Evolutionary conservation across 345 rosid species (phyloP).

Genomic region (Sisymbrium irio): DNA sequence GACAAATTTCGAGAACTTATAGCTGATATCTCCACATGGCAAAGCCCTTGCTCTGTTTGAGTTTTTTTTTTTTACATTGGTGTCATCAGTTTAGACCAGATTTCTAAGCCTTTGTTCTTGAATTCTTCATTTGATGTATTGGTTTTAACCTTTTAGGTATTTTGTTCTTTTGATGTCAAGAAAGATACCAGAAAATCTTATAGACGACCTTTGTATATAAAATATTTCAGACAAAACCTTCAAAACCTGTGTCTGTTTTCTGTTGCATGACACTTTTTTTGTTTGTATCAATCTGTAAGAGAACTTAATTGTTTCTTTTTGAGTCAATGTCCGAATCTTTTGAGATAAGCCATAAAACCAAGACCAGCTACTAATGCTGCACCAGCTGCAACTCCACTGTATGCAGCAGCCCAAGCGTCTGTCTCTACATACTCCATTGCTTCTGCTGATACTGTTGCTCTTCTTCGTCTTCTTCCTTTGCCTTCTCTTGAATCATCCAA

Average conservation of each 20-base stretch:
- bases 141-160: background rate
- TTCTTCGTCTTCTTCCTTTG: conserved; percentile 38
- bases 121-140: conserved; percentile 3
- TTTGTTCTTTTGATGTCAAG: background rate
- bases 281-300: conserved; percentile 8
- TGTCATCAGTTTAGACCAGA: conserved; percentile 7
- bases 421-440: conserved; percentile 52
- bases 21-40: conserved; percentile 81
- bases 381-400: conserved; percentile 86
- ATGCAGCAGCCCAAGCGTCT: conserved; percentile 92
- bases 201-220: conserved; percentile 8
- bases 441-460: conserved; percentile 49
- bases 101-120: conserved; percentile 3
- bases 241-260: conserved; percentile 2
- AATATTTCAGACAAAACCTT: conserved; percentile 22
- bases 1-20: conserved; percentile 77
- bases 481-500: conserved; percentile 62
- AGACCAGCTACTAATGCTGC: conserved; percentile 89
- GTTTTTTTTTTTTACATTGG: background rate
- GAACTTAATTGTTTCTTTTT: background rate
- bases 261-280: conserved; percentile 7
- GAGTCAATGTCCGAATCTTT: conserved; percentile 49
- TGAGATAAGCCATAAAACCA: conserved; percentile 81
- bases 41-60: conserved; percentile 77
- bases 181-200: background rate